These are phyloP conservation scores for Arachis monticola DNA, from an alignment of 331 rosid species.

Conservation along the genomic window DNA sequence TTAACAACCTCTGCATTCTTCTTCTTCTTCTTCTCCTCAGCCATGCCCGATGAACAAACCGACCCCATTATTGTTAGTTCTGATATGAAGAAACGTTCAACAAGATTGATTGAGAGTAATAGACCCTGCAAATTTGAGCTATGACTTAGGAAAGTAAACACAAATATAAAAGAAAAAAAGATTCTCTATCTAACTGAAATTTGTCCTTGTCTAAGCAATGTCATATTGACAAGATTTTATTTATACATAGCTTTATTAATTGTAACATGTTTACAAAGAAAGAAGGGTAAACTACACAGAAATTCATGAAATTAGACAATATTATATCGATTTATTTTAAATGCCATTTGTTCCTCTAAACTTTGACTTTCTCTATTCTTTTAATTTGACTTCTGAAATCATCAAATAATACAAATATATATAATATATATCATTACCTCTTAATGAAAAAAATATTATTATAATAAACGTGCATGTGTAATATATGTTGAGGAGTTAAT, in stretches of 20 bases:
- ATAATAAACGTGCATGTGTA: no score
- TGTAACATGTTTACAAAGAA: background rate
- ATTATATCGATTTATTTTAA: no score
- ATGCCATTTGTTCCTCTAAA: no score
- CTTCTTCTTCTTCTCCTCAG: constrained; percentile 37
- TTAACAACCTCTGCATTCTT: constrained; percentile 12
- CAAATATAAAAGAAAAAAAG: background rate
- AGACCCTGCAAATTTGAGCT: background rate
- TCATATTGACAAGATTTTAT: background rate
- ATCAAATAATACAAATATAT: no score
- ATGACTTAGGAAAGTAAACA: background rate
- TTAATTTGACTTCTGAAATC: no score
- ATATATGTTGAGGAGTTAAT: no score
- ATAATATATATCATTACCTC: no score
- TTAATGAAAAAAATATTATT: no score
- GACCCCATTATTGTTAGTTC: constrained; percentile 60
- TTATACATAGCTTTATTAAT: background rate
- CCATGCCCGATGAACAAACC: constrained; percentile 59
- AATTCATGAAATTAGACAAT: no score
- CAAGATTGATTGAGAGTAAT: background rate
- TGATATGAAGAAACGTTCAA: constrained; percentile 14
- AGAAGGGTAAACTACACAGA: no score
- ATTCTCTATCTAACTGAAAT: background rate
- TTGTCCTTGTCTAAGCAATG: constrained; percentile 23
- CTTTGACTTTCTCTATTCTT: no score